Evolutionary conservation across 179 eudicot species (phyloP), one percentile per base, ranked within the genome.

Genomic region (Gypsophila paniculata): DNA sequence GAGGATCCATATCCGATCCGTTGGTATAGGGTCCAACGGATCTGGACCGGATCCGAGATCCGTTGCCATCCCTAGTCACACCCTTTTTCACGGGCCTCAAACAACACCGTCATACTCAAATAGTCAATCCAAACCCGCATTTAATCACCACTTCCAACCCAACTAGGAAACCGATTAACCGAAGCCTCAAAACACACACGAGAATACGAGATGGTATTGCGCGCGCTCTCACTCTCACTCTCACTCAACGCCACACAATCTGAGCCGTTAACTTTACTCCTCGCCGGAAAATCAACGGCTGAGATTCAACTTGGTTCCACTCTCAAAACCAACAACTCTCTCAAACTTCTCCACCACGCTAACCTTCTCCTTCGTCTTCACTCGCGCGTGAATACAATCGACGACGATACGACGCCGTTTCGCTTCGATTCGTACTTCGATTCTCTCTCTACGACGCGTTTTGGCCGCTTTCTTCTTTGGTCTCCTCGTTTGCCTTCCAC

Each of bases 401-500:
- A 44, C 3, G 77, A 42, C 46, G 46, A 71, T 4, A 75, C 71
- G 25, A 71, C 81, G 39, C 68, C 82, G 70, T 89, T 91, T 72
- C 74, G 77, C 63, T 57, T 82, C 11, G 46, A 60, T 74, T 12
- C 73, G 73, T n/a, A 79, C 73, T 75, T 93, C 73, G 62, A 66
- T 69, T 80, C 82, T 29, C 90, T 91, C 52, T 67, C 79, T 2
- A 86, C 98, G 10, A 64, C 75, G 32, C 82, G 91, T 44, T 89
- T 93, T 64, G 98, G 96, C 25, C 82, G 87, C 21, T 78, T 91
- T 70, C 80, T 91, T 9, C 66, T 93, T 68, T 93, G 88, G 88
- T 93, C 98, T 66, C 89, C 90, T 11, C 80, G 84, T 58, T 74
- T 90, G 79, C 72, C 86, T 23, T 89, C 98, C 4, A 93, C 98